Conservation (phyloP, 2,329 filamentous ascomycete species). For the Shiraia sp. region DNA sequence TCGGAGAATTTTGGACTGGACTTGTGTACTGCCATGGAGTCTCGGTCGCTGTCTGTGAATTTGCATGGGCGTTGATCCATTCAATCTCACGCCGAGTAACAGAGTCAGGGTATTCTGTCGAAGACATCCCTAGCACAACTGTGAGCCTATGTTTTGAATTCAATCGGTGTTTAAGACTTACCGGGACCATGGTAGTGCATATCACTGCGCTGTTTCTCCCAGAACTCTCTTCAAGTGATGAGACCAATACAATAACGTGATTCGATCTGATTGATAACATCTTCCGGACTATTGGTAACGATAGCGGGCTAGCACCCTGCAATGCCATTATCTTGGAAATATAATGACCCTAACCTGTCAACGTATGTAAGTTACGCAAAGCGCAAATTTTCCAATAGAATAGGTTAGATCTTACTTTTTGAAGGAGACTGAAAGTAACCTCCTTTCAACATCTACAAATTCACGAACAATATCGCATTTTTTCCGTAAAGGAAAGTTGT, state of each 20-base stretch:
- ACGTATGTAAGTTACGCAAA: slow-evolving; percentile 16
- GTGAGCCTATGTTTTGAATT: slow-evolving; percentile 7
- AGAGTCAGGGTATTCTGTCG: slow-evolving; percentile 27
- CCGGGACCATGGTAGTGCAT: slow-evolving; percentile 30
- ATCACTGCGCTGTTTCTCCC: slow-evolving; percentile 23
- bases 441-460: slow-evolving; percentile 35
- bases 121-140: slow-evolving; percentile 23
- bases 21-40: slow-evolving; percentile 39
- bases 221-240: slow-evolving; percentile 27
- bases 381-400: slow-evolving; percentile 22
- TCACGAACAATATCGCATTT: slow-evolving; percentile 27
- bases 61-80: slow-evolving; percentile 32
- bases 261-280: slow-evolving; percentile 15
- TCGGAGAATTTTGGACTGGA: slow-evolving; percentile 30
- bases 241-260: slow-evolving; percentile 28
- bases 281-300: slow-evolving; percentile 19
- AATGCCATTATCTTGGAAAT: slow-evolving; percentile 24
- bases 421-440: slow-evolving; percentile 36
- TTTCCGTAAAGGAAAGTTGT: slow-evolving; percentile 19
- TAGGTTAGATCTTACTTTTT: slow-evolving; percentile 18
- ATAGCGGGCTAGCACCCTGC: slow-evolving; percentile 37
- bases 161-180: slow-evolving; percentile 12
- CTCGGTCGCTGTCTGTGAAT: slow-evolving; percentile 26
- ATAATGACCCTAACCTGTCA: slow-evolving; percentile 22
- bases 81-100: slow-evolving; percentile 40